Evolutionary conservation across 257 asterid species (phyloP).

Genomic region (Nicotiana tomentosiformis): DNA sequence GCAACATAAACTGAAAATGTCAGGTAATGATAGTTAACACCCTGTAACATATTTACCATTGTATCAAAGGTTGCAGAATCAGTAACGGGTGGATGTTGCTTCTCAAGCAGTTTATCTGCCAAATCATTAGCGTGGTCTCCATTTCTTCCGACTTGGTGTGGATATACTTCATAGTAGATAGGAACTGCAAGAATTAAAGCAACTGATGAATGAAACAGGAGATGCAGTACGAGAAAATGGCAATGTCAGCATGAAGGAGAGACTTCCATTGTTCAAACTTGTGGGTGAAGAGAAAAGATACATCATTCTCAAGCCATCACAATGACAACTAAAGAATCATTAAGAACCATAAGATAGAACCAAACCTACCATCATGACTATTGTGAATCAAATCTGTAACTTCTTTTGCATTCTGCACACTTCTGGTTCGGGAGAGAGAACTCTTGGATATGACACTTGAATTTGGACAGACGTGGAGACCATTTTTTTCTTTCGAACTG

Average conservation of each 20-base stretch:
- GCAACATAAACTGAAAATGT: not conserved
- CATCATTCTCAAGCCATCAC: not conserved
- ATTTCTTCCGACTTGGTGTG: conserved; percentile 15
- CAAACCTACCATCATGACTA: conserved; percentile 51
- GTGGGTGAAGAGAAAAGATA: not conserved
- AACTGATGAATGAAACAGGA: not conserved
- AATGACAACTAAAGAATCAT: not conserved
- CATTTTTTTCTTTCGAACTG: conserved; percentile 50
- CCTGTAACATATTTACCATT: conserved; percentile 16
- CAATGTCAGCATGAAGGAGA: not conserved
- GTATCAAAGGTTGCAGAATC: conserved; percentile 17
- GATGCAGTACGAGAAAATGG: not conserved
- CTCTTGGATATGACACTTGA: conserved; percentile 66
- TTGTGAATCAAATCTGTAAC: conserved; percentile 27
- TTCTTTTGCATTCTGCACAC: conserved; percentile 36
- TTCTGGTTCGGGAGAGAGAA: conserved; percentile 53
- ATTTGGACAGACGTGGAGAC: conserved; percentile 63
- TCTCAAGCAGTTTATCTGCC: conserved; percentile 10
- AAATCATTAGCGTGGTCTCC: conserved; percentile 17
- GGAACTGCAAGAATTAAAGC: conserved; percentile 23
- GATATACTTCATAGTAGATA: conserved; percentile 8
- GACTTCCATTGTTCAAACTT: not conserved
- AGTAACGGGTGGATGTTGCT: conserved; percentile 6
- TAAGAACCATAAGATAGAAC: not conserved
- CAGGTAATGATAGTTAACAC: not conserved